Base-by-base conservation (phyloP, 108 stramenopile genomes). In the Cyclotella kingstonii region DNA sequence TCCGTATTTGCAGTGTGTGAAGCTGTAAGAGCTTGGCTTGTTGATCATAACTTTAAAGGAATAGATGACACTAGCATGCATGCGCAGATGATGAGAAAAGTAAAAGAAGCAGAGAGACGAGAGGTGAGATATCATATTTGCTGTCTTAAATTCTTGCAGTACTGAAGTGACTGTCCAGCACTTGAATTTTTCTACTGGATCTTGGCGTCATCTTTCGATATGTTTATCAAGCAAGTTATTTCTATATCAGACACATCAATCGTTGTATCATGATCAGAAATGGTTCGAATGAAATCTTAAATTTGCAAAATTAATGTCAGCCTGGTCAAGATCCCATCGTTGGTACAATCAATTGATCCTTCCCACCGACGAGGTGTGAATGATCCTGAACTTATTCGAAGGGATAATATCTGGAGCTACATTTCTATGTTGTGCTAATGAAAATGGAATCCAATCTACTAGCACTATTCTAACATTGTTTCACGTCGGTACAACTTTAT, bases 21-120 rank as follows among this genome's bases (percentile, higher is more conserved):
- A 66, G 70, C 69, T 15, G 62, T 94, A 28, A 70, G 88, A 22
- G 84, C 81, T 53, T 94, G 93, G 93, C 55, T 94, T 39, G 80
- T 76, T 8, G 89, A 91, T 60, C 83, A 94, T 58, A 94, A 94
- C 60, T 76, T 79, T 31, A 86, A 89, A 74, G 93, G 93, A n/a
- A 62, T 87, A 67, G 93, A 91, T 68, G 93, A 94, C 75, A 60
- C 71, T 6, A 77, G 73, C 21, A 91, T 91, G 89, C 82, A 89
- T 66, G 89, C 89, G 1, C 89, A 88, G 63, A 94, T 91, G 90
- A 80, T 89, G 81, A 56, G 89, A 44, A 77, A 82, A 56, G 77
- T 73, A 14, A 81, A 82, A 59, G 90, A 91, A 50, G 73, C 67
- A 52, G 84, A 87, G 69, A 62, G 68, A 26, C 57, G 70, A 56